Evolutionary conservation across 1,139 yeast species (phyloP).

Genomic region (Groenewaldozyma sp.): DNA sequence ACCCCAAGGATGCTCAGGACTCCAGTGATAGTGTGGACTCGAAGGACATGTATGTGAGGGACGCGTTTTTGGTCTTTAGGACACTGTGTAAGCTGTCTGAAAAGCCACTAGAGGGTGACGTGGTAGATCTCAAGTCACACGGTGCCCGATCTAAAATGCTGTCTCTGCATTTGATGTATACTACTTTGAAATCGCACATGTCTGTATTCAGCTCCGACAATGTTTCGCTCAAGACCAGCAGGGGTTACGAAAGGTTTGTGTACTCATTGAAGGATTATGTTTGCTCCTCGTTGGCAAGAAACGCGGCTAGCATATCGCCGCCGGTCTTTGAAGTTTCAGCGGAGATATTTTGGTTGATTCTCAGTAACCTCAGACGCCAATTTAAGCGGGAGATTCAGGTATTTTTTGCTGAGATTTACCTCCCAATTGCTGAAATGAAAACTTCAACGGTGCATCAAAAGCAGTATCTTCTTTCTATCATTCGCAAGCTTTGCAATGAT

Average conservation of each 20-base stretch:
- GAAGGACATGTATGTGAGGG: conserved; percentile 64
- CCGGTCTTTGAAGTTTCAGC: conserved; percentile 88
- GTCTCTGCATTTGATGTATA: conserved; percentile 80
- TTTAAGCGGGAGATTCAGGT: conserved; percentile 92
- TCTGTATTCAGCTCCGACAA: conserved; percentile 65
- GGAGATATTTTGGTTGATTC: conserved; percentile 86
- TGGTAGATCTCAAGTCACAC: conserved; percentile 78
- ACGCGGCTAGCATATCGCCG: conserved; percentile 86
- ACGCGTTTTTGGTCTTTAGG: conserved; percentile 85
- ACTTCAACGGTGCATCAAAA: conserved; percentile 90
- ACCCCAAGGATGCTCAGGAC: conserved; percentile 14
- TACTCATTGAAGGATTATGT: conserved; percentile 79
- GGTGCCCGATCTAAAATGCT: conserved; percentile 84
- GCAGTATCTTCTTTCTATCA: conserved; percentile 67
- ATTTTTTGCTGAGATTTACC: conserved; percentile 83
- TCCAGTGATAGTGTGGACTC: conserved; percentile 17
- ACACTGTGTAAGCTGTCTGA: conserved; percentile 91
- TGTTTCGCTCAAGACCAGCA: conserved; percentile 50
- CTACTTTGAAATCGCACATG: conserved; percentile 76
- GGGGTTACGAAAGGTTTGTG: conserved; percentile 56
- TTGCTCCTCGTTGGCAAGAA: conserved; percentile 74
- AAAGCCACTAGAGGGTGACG: conserved; percentile 64
- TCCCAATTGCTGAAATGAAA: conserved; percentile 88
- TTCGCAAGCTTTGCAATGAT: conserved; percentile 76
- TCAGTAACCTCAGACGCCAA: conserved; percentile 74